Base-by-base conservation (phyloP, 257 asterid genomes). In the Capsicum baccatum region DNA sequence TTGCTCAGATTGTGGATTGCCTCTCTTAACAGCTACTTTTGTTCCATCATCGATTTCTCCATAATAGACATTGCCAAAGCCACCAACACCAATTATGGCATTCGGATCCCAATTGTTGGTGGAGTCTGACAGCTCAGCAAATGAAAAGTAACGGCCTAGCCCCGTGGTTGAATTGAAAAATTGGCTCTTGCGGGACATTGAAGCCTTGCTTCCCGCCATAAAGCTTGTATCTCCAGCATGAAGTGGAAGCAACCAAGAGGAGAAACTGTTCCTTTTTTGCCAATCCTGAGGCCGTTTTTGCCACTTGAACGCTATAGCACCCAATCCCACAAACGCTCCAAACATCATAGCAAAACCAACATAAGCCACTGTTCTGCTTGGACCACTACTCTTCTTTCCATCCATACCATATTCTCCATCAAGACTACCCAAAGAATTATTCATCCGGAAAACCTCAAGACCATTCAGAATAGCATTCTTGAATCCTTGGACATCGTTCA, bases 311-410 rank as follows among this genome's bases (percentile, higher is more conserved):
- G 97, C 99, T 93, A 92, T 94, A 4, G 97, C 97, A 6, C 99
- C 99, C 21, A 96, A 83, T 1, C 99, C 98, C 3, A 92, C 87
- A 83, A 96, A 94, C 1, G 98, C 95, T 16, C 97, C 98, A 39
- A 96, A 93, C 99, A 94, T 96, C 98, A 96, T 94, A 1, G 98
- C 98, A 69, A 95, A 95, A 42, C 98, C 98, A 26, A 95, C 97
- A 1, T 97, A 93, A 4, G 97, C 98, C 2, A 95, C 97, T 0
- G 97, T 88, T 5, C 92, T 92, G 50, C 90, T 93, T 69, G 78
- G 66, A 2, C 90, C 80, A 52, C 83, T 78, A 0, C 71, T 83
- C 14, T 47, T 63, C 66, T 12, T 54, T 33, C 93, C 92, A 79
- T 88, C 88, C 4, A 85, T 83, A 9, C 91, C 93, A 44, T 76